Evolutionary conservation across 768 basidiomycete species (phyloP).

Genomic region (Boletus insuetus): DNA sequence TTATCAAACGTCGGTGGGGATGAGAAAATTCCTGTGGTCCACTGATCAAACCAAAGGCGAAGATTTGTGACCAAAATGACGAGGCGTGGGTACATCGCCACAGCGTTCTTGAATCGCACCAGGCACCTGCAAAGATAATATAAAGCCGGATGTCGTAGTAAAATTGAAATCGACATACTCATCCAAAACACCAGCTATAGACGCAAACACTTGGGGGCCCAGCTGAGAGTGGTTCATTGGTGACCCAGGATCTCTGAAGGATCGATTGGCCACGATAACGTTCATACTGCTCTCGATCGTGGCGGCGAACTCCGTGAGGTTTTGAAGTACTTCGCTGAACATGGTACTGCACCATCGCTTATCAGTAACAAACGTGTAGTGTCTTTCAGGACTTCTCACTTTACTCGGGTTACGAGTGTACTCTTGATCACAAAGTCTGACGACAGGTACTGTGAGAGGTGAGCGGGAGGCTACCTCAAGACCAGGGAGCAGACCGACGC

Average conservation of each 20-base stretch:
- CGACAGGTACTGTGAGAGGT: constrained; percentile 47
- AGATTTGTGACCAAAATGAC: constrained; percentile 41
- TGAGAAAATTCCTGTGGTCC: constrained; percentile 41
- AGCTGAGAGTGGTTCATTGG: constrained; percentile 17
- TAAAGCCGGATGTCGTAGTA: constrained; percentile 18
- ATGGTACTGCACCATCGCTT: constrained; percentile 35
- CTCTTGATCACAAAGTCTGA: constrained; percentile 60
- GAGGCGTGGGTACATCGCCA: constrained; percentile 45
- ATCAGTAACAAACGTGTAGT: constrained; percentile 6
- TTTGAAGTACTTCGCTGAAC: constrained; percentile 44
- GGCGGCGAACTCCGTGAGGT: constrained; percentile 41
- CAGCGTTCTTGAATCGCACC: constrained; percentile 56
- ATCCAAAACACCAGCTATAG: constrained; percentile 46
- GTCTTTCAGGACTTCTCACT: constrained; percentile 35
- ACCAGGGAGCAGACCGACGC: constrained; percentile 31
- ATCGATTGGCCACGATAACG: constrained; percentile 30
- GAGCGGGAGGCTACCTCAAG: neutral
- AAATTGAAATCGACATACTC: constrained; percentile 39
- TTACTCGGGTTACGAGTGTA: constrained; percentile 47
- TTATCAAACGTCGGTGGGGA: constrained; percentile 46
- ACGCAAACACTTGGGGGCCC: constrained; percentile 43
- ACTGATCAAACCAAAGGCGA: constrained; percentile 43
- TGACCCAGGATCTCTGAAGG: constrained; percentile 29
- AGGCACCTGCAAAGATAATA: constrained; percentile 40
- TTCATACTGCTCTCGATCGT: constrained; percentile 42